These are phyloP conservation scores for Vitis vinifera DNA, from an alignment of 164 flowering plant genomes.

Conservation along the genomic window ASM3070453v1 NC_081813.1:10148001-10148500, in stretches of 20 bases:
- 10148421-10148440: conserved; percentile 28
- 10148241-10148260: conserved; percentile 11
- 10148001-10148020: no score
- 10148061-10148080: conserved; percentile 17
- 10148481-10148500: conserved; percentile 20
- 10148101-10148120: conserved; percentile 11
- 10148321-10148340: not conserved
- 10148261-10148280: conserved; percentile 21
- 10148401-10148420: conserved; percentile 25
- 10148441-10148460: conserved; percentile 29
- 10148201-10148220: conserved; percentile 20
- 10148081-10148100: conserved; percentile 10
- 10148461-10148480: conserved; percentile 26
- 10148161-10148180: conserved; percentile 26
- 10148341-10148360: conserved; percentile 18
- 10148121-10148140: conserved; percentile 1
- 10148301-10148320: no score
- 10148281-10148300: conserved; percentile 7
- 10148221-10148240: conserved; percentile 24
- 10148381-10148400: conserved; percentile 9
- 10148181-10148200: conserved; percentile 25
- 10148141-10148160: conserved; percentile 1
- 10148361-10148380: conserved; percentile 9
- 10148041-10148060: conserved; percentile 8
- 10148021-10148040: not conserved